A percentile compares a stretch with the other conserved stretches of the same genome.
These are phyloP conservation scores for Citrus cavaleriei DNA, from an alignment of 345 rosid species.

Conservation along the genomic window DNA sequence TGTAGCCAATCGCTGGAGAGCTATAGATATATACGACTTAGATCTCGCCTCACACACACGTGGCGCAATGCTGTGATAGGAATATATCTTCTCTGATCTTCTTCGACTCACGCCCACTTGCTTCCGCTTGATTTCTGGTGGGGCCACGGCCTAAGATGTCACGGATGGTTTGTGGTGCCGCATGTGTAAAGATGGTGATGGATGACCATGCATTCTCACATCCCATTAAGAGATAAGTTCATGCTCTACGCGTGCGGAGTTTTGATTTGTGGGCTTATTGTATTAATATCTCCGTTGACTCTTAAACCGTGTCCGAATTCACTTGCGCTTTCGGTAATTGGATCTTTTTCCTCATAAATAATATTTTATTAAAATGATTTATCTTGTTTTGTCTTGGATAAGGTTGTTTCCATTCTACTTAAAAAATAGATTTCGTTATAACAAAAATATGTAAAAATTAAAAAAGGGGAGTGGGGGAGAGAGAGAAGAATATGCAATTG, in stretches of 20 bases:
- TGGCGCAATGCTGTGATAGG: constrained; percentile 24
- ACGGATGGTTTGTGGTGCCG: not conserved
- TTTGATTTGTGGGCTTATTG: not conserved
- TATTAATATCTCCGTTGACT: not conserved
- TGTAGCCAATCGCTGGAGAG: constrained; percentile 26
- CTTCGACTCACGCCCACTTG: not conserved
- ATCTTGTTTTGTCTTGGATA: not conserved
- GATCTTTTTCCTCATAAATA: not conserved
- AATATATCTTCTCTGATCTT: constrained; percentile 29
- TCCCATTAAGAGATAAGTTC: not conserved
- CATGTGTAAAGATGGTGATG: not conserved
- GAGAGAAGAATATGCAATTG: too few species aligned
- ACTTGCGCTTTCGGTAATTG: not conserved
- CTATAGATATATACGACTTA: constrained; percentile 15
- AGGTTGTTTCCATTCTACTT: not conserved
- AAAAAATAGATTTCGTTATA: too few species aligned
- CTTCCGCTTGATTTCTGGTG: not conserved
- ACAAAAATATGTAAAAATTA: too few species aligned
- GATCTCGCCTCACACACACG: constrained; percentile 7
- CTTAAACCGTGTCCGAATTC: not conserved
- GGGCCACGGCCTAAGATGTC: not conserved
- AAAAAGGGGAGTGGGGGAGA: too few species aligned
- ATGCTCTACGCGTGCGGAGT: not conserved
- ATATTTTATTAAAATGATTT: too few species aligned
- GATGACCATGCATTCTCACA: not conserved